These are phyloP conservation scores for Fusarium virguliforme DNA, from an alignment of 2,329 filamentous ascomycete species.

Conservation along the genomic window DNA sequence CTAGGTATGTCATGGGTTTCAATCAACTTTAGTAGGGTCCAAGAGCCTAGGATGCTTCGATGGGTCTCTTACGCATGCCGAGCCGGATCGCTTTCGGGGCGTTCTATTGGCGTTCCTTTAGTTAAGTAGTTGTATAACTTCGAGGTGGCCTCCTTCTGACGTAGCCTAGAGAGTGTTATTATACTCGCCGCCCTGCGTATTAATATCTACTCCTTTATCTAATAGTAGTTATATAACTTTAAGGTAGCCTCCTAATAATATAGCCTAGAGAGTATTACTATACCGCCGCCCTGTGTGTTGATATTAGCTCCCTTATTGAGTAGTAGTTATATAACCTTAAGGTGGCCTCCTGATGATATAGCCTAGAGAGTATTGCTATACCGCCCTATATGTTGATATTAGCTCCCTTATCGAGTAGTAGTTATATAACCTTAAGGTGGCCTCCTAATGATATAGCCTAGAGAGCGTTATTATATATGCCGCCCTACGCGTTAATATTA, in stretches of 20 bases:
- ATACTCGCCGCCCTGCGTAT: constrained; percentile 10
- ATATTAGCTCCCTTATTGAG: constrained; percentile 24
- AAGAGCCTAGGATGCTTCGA: too few relatives aligned
- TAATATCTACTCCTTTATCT: constrained; percentile 23
- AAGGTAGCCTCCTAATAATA: constrained; percentile 21
- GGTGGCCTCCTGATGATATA: constrained; percentile 27
- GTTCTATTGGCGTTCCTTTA: too few relatives aligned
- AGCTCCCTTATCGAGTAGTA: too few relatives aligned
- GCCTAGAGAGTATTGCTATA: constrained; percentile 37
- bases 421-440: too few relatives aligned
- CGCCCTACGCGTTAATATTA: neutral
- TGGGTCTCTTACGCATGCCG: too few relatives aligned
- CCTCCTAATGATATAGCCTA: neutral
- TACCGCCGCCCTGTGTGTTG: constrained; percentile 23
- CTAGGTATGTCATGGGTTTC: too few relatives aligned
- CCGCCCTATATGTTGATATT: constrained; percentile 24
- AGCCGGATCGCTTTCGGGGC: too few relatives aligned
- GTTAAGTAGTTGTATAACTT: constrained; percentile 17
- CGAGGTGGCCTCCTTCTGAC: constrained; percentile 9
- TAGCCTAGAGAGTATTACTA: constrained; percentile 35
- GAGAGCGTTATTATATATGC: too few relatives aligned
- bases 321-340: constrained; percentile 8
- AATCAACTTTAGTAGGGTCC: too few relatives aligned
- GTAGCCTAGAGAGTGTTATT: constrained; percentile 24
- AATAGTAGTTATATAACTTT: constrained; percentile 19